Evolutionary conservation across 805 yeast genomes (phyloP).

Genomic region (Wickerhamiella vanderwaltii): DNA sequence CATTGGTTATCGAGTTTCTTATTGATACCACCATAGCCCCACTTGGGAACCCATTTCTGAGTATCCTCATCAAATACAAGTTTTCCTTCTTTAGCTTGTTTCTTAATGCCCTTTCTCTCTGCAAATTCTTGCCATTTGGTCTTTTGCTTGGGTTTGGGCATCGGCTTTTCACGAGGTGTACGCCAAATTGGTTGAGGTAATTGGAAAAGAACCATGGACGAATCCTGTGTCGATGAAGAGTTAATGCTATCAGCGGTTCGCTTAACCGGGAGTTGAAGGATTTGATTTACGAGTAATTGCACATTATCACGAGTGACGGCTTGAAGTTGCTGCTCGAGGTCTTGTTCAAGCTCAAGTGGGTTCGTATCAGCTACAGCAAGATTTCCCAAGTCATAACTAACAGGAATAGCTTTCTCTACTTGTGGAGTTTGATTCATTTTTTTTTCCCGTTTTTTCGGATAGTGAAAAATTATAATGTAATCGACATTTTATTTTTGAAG

Average conservation of each 20-base stretch:
- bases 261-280: constrained; percentile 78
- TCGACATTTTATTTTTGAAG: no score
- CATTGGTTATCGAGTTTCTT: constrained; percentile 81
- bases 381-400: constrained; percentile 78
- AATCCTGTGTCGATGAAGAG: constrained; percentile 46
- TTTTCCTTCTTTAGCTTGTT: constrained; percentile 83
- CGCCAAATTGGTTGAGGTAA: constrained; percentile 73
- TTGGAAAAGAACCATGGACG: constrained; percentile 69
- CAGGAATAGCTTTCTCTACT: constrained; percentile 87
- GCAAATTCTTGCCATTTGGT: constrained; percentile 98
- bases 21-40: constrained; percentile 95
- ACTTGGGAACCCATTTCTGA: constrained; percentile 94
- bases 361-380: constrained; percentile 82
- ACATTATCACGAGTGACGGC: constrained; percentile 78
- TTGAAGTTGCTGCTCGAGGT: constrained; percentile 42
- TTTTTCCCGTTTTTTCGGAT: no score
- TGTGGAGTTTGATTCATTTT: constrained; percentile 17
- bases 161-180: constrained; percentile 88
- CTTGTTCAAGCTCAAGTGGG: constrained; percentile 55
- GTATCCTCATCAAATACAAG: constrained; percentile 77
- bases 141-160: constrained; percentile 83
- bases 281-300: constrained; percentile 81
- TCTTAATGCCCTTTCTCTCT: constrained; percentile 81
- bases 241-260: constrained; percentile 64
- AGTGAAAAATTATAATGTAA: no score